Evolutionary conservation across 768 basidiomycete genomes (phyloP).

Genomic region (Tricholoma saponaceum): DNA sequence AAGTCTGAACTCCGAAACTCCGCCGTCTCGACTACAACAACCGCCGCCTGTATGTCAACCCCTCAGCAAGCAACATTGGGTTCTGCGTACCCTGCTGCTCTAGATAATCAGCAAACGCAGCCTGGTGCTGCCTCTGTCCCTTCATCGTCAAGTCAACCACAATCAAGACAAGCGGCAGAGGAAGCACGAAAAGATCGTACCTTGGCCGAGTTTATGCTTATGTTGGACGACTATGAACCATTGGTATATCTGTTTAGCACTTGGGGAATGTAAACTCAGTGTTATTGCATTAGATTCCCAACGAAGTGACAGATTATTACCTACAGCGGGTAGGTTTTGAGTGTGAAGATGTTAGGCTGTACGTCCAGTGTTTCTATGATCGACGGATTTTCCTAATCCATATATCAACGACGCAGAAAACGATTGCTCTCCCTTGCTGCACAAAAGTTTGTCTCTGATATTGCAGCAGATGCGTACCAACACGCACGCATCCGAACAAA

Average conservation of each 20-base stretch:
- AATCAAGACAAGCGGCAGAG: conserved; percentile 66
- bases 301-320: conserved; percentile 97
- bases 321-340: conserved; percentile 95
- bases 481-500: conserved; percentile 95
- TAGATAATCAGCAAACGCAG: conserved; percentile 25
- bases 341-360: conserved; percentile 92
- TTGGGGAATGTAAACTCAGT: not conserved
- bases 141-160: conserved; percentile 28
- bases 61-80: conserved; percentile 25
- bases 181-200: conserved; percentile 87
- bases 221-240: conserved; percentile 97
- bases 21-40: conserved; percentile 8
- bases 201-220: conserved; percentile 88
- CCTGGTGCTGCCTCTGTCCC: conserved; percentile 18
- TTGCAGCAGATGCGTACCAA: conserved; percentile 94
- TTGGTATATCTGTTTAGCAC: conserved; percentile 48
- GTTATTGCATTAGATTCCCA: conserved; percentile 68
- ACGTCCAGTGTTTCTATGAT: conserved; percentile 19
- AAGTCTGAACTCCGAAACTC: conserved; percentile 27
- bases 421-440: conserved; percentile 92
- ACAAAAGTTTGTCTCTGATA: conserved; percentile 97
- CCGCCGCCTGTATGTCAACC: conserved; percentile 22
- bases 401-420: conserved; percentile 52
- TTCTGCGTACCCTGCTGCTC: conserved; percentile 23
- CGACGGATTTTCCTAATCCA: not conserved